Base-by-base conservation (phyloP, 345 rosid genomes). In the Mercurialis annua region DNA sequence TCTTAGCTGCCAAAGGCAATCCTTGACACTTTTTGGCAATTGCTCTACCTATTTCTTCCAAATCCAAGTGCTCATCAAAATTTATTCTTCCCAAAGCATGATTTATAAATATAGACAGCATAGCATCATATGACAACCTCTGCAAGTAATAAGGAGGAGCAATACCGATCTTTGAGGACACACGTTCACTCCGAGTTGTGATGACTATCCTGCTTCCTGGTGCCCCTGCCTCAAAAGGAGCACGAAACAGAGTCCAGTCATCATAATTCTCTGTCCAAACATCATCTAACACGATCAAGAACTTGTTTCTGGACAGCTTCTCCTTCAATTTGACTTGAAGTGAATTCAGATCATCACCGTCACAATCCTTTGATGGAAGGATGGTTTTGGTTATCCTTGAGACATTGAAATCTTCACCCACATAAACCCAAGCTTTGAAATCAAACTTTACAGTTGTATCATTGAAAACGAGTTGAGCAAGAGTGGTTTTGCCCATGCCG, bases 391-490 rank as follows among this genome's bases (percentile, higher is more conserved):
- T 24, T 1, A 53, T 27, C 33, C 18, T 60, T 8, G 6, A 53
- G 3, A 26, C 34, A 26, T 60, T 21, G 26, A 53, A 53, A 24
- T 53, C 58, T 12, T 53, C 31, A 53, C 58, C 58, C 2, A 27
- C 58, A 12, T 71, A 73, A 48, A 76, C 73, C 31, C 74, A 79
- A 1, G 50, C 50, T 24, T 34, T 18, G 40, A 71, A 65, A 21
- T 60, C 64, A 42, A 38, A 60, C 64, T 60, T 11, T 7, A 58
- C 11, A 4, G 16, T 0, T 2, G 10, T 15, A 34, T 60, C 50
- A 24, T 42, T 60, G 18, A 23, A 60, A 7, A 60, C 24, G 34
- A 60, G 33, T 14, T 60, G 64, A 24, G 34, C 64, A 1, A 60
- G n/a, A 42, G 64, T 60, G 14, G 64, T 60, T 30, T 60, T 60